A percentile compares a stretch with the other conserved stretches of the same genome.
These are phyloP conservation scores for Sclerotinia subarctica DNA, from an alignment of 2,329 filamentous ascomycete species.

Conservation along the genomic window DNA sequence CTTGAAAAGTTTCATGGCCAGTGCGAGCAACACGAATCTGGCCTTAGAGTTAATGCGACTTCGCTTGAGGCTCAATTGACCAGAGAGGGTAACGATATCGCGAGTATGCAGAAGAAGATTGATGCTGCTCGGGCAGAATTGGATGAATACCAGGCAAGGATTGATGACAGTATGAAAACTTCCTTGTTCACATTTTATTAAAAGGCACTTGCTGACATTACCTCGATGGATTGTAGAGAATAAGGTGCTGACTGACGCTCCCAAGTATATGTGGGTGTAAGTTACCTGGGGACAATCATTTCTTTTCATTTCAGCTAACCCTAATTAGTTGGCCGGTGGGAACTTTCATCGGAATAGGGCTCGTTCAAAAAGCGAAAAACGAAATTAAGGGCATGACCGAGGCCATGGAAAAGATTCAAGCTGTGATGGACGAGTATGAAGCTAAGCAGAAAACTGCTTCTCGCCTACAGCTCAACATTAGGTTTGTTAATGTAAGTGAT, in stretches of 20 bases:
- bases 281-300: background rate
- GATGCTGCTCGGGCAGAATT: background rate
- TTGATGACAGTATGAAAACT: constrained; percentile 6
- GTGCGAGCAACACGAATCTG: background rate
- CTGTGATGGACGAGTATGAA: constrained; percentile 6
- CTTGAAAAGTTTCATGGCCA: background rate
- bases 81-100: constrained; percentile 1
- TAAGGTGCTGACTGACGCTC: background rate
- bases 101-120: constrained; percentile 3
- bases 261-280: constrained; percentile 13
- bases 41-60: background rate
- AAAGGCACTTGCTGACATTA: background rate
- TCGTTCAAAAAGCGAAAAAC: background rate
- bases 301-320: background rate
- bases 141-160: background rate
- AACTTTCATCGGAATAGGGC: background rate
- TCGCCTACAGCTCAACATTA: constrained; percentile 7
- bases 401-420: background rate
- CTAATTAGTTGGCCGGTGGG: background rate
- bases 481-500: constrained; percentile 4
- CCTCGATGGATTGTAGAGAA: background rate
- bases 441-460: constrained; percentile 1
- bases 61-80: background rate
- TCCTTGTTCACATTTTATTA: background rate
- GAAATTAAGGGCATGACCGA: background rate